A percentile compares a stretch with the other conserved stretches of the same genome.
Conservation (phyloP, 257 asterid genomes). For the Ligustrum vulgare region DNA sequence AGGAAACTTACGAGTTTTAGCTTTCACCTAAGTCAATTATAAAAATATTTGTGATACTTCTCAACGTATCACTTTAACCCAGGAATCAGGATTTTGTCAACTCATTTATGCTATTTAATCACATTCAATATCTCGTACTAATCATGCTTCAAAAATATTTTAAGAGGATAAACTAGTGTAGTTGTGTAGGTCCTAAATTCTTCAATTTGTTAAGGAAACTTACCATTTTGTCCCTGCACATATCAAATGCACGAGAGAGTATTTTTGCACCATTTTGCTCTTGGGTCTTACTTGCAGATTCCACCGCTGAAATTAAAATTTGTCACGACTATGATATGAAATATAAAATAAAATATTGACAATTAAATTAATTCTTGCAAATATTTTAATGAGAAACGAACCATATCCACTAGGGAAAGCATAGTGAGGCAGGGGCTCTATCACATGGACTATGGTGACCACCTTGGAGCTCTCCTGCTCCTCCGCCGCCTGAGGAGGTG, state of each 20-base stretch:
- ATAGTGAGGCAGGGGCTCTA: conserved; percentile 57
- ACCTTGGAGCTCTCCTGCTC: conserved; percentile 6
- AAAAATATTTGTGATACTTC: too few relatives aligned
- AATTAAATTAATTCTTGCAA: background rate
- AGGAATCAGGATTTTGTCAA: too few relatives aligned
- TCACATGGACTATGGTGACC: conserved; percentile 48
- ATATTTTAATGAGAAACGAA: conserved; percentile 9
- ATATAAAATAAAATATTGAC: too few relatives aligned
- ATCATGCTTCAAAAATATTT: too few relatives aligned
- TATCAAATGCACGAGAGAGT: conserved; percentile 43
- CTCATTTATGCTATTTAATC: too few relatives aligned
- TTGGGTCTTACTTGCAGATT: conserved; percentile 41
- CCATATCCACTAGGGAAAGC: conserved; percentile 56
- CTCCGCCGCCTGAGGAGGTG: background rate
- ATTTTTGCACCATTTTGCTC: conserved; percentile 44
- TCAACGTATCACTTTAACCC: too few relatives aligned
- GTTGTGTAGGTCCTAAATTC: too few relatives aligned
- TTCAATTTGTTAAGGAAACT: background rate
- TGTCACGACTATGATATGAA: too few relatives aligned
- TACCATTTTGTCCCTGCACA: conserved; percentile 52
- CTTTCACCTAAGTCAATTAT: too few relatives aligned
- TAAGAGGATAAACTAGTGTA: too few relatives aligned
- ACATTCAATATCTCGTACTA: too few relatives aligned
- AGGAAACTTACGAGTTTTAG: conserved; percentile 30
- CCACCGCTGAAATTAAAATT: conserved; percentile 32